Evolutionary conservation across 208 protist genomes (phyloP), one percentile per base, ranked within the genome.

Genomic region (Phytomonas francai): DNA sequence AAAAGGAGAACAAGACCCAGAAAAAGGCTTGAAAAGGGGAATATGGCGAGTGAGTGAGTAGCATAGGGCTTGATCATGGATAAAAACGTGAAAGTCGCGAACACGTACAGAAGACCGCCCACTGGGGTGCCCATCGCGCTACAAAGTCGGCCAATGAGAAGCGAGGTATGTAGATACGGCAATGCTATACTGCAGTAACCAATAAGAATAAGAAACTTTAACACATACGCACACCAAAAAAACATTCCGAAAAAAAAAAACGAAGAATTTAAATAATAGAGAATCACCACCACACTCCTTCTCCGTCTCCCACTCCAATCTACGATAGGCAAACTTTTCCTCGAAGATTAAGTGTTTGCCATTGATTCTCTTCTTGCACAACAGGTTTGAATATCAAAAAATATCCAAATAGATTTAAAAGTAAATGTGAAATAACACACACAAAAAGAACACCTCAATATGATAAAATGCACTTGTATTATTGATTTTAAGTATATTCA

Each of bases 1-100:
- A 65, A 34, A 74, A 69, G 22, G 58, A 71, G 42, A 71, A 71
- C 74, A 51, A 54, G 45, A 54, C 19, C 8, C 25, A 54, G 11
- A 54, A 54, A 54, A 22, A 54, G 19, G 19, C 19, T 54, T 25
- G 22, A 54, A 22, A 54, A 22, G 2, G 45, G 45, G 25, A 54
- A 16, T 54, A 6, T 25, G 16, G 45, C 45, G 2, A 54, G 19
- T 12, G 45, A 25, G 19, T 54, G 45, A 19, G 8, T 25, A 6
- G 6, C 11, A 19, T 54, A 54, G 45, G 45, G 45, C 22, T 54
- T 54, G 19, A 54, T 25, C 3, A 25, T 5, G 11, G 11, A 25
- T 54, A 25, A 19, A 19, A 54, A 25, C 6, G 45, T 25, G 11
- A 54, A 22, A 6, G 6, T 54, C 16, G 25, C 19, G 45, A 25